These are phyloP conservation scores for Fusarium avenaceum DNA, from an alignment of 2,329 filamentous ascomycete genomes.

Conservation along the genomic window DNA sequence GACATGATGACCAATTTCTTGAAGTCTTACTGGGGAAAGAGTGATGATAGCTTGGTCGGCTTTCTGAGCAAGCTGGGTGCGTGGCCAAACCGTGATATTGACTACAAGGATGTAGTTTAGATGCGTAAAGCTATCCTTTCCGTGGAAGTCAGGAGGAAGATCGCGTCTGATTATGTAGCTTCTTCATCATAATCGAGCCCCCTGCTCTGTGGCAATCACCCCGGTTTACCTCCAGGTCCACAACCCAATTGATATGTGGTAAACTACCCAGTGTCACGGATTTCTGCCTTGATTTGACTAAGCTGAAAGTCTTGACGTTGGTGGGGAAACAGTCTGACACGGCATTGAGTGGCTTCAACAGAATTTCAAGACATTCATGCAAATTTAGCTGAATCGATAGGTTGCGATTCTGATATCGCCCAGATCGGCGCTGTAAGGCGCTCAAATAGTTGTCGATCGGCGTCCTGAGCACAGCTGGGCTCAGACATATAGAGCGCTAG, in stretches of 20 bases:
- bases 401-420: not conserved
- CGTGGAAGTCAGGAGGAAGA: too few species aligned
- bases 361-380: not conserved
- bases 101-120: slow-evolving; percentile 50
- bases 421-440: not conserved
- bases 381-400: not conserved
- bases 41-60: slow-evolving; percentile 39
- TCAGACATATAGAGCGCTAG: not conserved
- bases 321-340: not conserved
- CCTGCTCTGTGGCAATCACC: too few species aligned
- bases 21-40: slow-evolving; percentile 49
- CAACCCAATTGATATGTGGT: too few species aligned
- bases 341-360: not conserved
- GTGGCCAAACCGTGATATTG: slow-evolving; percentile 51
- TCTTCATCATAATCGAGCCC: too few species aligned
- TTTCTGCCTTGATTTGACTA: not conserved
- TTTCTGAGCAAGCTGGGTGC: slow-evolving; percentile 37
- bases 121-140: not conserved
- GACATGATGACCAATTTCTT: slow-evolving; percentile 54
- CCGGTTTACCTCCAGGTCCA: too few species aligned
- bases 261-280: not conserved
- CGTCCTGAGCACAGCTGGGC: not conserved
- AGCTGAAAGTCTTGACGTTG: not conserved
- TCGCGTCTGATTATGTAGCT: too few species aligned
- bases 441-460: not conserved